A percentile compares a stretch with the other conserved stretches of the same genome.
phyloP scores from a whole-genome alignment of 2,329 filamentous ascomycete species.

The Trichoderma pleuroti region DNA sequence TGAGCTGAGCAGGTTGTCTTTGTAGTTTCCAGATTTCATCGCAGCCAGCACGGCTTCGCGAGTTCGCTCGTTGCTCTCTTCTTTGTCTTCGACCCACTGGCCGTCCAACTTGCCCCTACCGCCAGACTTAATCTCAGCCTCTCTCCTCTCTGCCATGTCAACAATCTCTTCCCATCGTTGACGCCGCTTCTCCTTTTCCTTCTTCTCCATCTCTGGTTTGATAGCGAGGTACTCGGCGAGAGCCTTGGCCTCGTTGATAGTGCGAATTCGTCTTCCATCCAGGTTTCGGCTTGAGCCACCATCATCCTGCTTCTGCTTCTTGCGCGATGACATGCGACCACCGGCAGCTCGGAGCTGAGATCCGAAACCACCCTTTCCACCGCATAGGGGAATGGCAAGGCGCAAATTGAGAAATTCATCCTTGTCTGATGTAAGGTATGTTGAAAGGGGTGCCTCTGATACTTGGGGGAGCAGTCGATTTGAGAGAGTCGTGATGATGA shows the following conservation, averaged over 20 bases:
- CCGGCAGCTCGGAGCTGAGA: conserved; percentile 95
- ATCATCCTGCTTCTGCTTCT: conserved; percentile 80
- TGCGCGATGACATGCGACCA: conserved; percentile 94
- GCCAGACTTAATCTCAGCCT: conserved; percentile 77
- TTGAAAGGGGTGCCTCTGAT: conserved; percentile 55
- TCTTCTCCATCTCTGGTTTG: conserved; percentile 95
- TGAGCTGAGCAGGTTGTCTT: conserved; percentile 55
- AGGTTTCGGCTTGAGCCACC: conserved; percentile 91
- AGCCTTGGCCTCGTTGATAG: conserved; percentile 91
- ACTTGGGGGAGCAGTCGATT: conserved; percentile 64
- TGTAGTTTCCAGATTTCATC: conserved; percentile 62
- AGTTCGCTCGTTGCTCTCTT: conserved; percentile 82
- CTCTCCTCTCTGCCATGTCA: conserved; percentile 74
- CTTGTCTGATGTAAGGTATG: conserved; percentile 53
- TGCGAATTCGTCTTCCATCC: conserved; percentile 83
- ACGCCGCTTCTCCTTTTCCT: conserved; percentile 81
- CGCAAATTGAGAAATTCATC: conserved; percentile 79
- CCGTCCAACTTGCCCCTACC: conserved; percentile 71
- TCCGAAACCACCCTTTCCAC: conserved; percentile 96
- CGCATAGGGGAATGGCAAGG: conserved; percentile 73
- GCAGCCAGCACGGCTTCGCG: conserved; percentile 69
- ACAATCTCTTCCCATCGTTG: conserved; percentile 87
- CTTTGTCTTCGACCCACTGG: conserved; percentile 93
- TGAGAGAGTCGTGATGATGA: conserved; percentile 78
- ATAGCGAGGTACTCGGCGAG: conserved; percentile 91